A percentile compares a stretch with the other conserved stretches of the same genome.
Evolutionary conservation across 805 yeast species (phyloP).

Genomic region (Groenewaldozyma tartarivorans): DNA sequence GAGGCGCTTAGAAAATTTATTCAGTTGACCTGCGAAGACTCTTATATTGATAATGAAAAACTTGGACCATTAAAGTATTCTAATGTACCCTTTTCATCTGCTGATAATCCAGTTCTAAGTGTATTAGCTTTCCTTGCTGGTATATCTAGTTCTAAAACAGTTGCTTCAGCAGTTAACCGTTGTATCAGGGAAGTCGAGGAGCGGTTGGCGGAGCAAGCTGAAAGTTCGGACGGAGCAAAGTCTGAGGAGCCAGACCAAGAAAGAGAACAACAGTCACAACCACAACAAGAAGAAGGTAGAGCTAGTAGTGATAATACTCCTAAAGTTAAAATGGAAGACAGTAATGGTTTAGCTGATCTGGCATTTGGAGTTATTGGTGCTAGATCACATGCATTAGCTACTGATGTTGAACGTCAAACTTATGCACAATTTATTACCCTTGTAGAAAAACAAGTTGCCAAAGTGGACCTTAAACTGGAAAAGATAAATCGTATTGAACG

Average conservation of each 20-base stretch:
- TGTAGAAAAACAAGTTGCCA: conserved; percentile 61
- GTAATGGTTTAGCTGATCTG: conserved; percentile 18
- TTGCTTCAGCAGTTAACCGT: conserved; percentile 60
- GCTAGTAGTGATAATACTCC: conserved; percentile 1
- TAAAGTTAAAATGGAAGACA: conserved; percentile 4
- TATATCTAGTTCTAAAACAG: conserved; percentile 77
- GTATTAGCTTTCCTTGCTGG: conserved; percentile 84
- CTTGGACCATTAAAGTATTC: conserved; percentile 65
- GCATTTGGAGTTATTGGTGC: conserved; percentile 73
- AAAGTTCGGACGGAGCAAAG: conserved; percentile 9
- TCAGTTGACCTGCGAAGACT: conserved; percentile 66
- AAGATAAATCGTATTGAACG: conserved; percentile 62
- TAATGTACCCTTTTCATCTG: conserved; percentile 72
- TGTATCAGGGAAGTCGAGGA: conserved; percentile 44
- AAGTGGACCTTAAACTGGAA: conserved; percentile 63
- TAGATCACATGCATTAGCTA: conserved; percentile 68
- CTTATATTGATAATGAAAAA: conserved; percentile 42
- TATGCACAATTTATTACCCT: conserved; percentile 50
- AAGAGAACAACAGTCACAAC: conserved; percentile 5
- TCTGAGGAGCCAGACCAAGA: conserved; percentile 6
- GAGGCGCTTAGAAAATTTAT: conserved; percentile 75
- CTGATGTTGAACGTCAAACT: conserved; percentile 67
- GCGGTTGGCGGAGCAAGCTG: conserved; percentile 4
- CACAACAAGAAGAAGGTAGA: background rate
- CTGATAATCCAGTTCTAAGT: conserved; percentile 89